Base-by-base conservation (phyloP, 2,329 filamentous ascomycete genomes). In the Hypoxylon sp. region DNA sequence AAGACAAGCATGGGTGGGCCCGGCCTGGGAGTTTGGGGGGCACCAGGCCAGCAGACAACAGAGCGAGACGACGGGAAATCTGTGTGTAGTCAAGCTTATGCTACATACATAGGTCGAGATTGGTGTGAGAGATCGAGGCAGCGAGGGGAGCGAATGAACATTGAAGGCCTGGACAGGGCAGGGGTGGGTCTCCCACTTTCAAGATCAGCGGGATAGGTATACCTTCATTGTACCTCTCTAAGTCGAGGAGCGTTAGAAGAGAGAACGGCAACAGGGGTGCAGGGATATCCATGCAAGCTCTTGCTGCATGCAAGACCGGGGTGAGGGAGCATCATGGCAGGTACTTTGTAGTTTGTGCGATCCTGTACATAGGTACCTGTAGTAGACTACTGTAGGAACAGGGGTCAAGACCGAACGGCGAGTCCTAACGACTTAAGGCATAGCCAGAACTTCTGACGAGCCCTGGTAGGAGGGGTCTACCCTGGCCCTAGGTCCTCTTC, bases 161-260 rank as follows among this genome's bases (percentile, higher is more conserved):
- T n/a, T n/a, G n/a, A 67, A 51, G 54, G 58, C 30, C 52, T 40
- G 54, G 52, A 58, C 59, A 70, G 59, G 22, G 46, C 50, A n/a
- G n/a, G 55, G 59, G 55, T 63, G 63, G 62, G 64, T 56, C 65
- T 33, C 20, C 62, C 56, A 66, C 61, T 69, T 67, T 53, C 70
- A 68, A 70, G 73, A 76, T 74, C 73, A 75, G 74, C 73, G 72
- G 72, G 67, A 70, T 72, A 71, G 67, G 70, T 72, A 71, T 70
- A 69, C 61, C 61, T 58, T 44, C 36, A 45, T 30, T 57, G 64
- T 72, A 70, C 68, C 63, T 53, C 63, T 53, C 33, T 16, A 64
- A 49, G 64, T 55, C 42, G 67, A 61, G 50, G 46, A 57, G 51
- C 68, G 66, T 71, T 69, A 71, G 63, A 56, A 61, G 64, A 65